These are phyloP conservation scores for Corylus avellana DNA, from an alignment of 306 rosid species.

Conservation along the genomic window DNA sequence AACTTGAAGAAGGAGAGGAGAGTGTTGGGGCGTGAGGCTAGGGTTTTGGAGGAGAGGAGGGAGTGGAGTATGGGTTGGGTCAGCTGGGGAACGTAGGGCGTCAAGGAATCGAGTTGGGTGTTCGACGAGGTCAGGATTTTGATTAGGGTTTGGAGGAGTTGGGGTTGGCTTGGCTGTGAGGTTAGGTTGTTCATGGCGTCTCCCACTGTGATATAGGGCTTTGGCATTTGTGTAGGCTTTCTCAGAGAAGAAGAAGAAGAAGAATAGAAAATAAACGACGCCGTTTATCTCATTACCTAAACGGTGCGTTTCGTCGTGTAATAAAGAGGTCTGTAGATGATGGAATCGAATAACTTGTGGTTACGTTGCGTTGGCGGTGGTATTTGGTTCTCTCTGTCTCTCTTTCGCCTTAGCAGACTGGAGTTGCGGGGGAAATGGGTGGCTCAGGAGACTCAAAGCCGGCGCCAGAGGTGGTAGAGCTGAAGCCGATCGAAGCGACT, in stretches of 20 bases:
- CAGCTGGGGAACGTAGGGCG: conserved; percentile 46
- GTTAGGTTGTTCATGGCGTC: conserved; percentile 9
- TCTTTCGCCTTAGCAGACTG: not conserved
- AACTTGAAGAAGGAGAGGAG: conserved; percentile 66
- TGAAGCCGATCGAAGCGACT: conserved; percentile 68
- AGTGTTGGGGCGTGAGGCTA: conserved; percentile 39
- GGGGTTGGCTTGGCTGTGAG: conserved; percentile 2
- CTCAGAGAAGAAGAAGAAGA: not conserved
- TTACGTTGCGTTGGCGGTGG: not conserved
- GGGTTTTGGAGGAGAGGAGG: conserved; percentile 49
- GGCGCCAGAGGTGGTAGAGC: conserved; percentile 28
- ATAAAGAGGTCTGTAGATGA: not conserved
- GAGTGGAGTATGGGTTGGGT: conserved; percentile 51
- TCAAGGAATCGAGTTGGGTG: conserved; percentile 23
- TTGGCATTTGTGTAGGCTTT: conserved; percentile 2
- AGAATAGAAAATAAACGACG: too few species aligned
- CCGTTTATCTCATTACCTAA: not conserved
- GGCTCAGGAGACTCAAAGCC: conserved; percentile 7
- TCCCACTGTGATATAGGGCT: not conserved
- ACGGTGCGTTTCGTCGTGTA: not conserved
- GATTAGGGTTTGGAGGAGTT: conserved; percentile 37
- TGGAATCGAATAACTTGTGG: too few species aligned
- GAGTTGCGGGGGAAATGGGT: conserved; percentile 18
- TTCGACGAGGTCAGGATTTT: conserved; percentile 8
- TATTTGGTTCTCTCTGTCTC: not conserved